Percentiles rank a stretch among this genome's conserved stretches.
These are phyloP conservation scores for Orbilia ellipsospora DNA, from an alignment of 2,329 filamentous ascomycete genomes.

Conservation along the genomic window DNA sequence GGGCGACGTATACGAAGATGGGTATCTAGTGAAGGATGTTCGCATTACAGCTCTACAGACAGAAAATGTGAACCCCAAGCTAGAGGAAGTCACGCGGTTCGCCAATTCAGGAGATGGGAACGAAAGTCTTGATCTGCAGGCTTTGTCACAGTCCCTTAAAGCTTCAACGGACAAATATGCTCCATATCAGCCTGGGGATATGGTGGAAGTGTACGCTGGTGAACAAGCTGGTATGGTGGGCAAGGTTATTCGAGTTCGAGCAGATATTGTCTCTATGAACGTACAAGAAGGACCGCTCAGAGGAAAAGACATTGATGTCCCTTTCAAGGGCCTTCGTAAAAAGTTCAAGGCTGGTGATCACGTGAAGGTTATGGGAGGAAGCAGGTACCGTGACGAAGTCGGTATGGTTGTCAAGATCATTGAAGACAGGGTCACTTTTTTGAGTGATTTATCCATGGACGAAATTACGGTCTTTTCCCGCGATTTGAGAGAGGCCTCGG, in stretches of 20 bases:
- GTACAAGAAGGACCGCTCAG: constrained; percentile 84
- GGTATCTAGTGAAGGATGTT: constrained; percentile 92
- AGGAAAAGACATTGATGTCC: constrained; percentile 90
- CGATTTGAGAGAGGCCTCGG: constrained; percentile 90
- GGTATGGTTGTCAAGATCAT: constrained; percentile 96
- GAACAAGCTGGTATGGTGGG: constrained; percentile 93
- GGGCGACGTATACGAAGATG: constrained; percentile 88
- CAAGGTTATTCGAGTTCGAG: constrained; percentile 84
- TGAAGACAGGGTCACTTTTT: constrained; percentile 89
- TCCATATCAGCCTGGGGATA: constrained; percentile 89
- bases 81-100: constrained; percentile 97
- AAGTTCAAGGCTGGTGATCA: constrained; percentile 93
- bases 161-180: constrained; percentile 75
- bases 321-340: constrained; percentile 90
- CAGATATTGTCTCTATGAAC: constrained; percentile 88
- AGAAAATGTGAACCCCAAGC: constrained; percentile 88
- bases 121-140: constrained; percentile 90
- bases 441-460: constrained; percentile 90
- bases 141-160: constrained; percentile 88
- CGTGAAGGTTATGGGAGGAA: constrained; percentile 97
- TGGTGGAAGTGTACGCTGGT: constrained; percentile 95
- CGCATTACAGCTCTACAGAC: constrained; percentile 87
- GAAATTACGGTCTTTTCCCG: constrained; percentile 99
- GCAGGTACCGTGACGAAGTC: constrained; percentile 92
- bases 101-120: constrained; percentile 88